Evolutionary conservation across 1,284 basidiomycete species (phyloP).

Genomic region (Rhodotorula sp.): DNA sequence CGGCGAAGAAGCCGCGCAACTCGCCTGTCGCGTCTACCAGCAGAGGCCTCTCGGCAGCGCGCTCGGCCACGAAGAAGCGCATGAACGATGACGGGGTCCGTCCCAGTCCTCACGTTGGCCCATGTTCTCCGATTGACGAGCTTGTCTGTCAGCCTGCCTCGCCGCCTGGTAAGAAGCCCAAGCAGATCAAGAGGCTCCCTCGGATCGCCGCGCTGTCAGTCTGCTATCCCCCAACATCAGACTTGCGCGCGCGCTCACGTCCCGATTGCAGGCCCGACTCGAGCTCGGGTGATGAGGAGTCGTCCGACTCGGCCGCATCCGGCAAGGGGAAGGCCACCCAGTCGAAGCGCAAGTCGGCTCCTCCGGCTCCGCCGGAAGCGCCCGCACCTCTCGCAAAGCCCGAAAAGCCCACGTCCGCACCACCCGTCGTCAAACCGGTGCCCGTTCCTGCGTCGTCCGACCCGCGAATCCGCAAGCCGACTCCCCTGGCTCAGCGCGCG

Average conservation of each 20-base stretch:
- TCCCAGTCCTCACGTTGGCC: background rate
- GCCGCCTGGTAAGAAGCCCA: background rate
- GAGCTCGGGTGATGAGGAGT: background rate
- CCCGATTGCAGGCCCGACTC: too few species aligned
- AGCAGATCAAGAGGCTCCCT: background rate
- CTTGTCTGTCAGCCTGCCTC: background rate
- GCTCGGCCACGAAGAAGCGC: background rate
- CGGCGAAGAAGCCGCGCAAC: background rate
- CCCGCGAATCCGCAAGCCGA: too few species aligned
- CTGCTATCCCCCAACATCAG: too few species aligned
- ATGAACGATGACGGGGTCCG: background rate
- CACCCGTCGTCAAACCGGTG: background rate
- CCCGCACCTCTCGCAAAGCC: background rate
- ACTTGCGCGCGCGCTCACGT: background rate
- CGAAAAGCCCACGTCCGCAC: background rate
- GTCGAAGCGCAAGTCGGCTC: too few species aligned
- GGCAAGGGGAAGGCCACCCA: too few species aligned
- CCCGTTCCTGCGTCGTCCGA: too few species aligned
- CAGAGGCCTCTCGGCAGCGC: background rate
- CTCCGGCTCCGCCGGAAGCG: too few species aligned
- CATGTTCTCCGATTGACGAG: too few species aligned
- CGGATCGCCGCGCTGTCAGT: background rate
- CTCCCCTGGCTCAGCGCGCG: too few species aligned
- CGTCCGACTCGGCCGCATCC: background rate
- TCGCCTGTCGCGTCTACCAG: conserved; percentile 1